These are phyloP conservation scores for Mortierella sp. DNA, from an alignment of 371 early-diverging fungal species.

Conservation along the genomic window DNA sequence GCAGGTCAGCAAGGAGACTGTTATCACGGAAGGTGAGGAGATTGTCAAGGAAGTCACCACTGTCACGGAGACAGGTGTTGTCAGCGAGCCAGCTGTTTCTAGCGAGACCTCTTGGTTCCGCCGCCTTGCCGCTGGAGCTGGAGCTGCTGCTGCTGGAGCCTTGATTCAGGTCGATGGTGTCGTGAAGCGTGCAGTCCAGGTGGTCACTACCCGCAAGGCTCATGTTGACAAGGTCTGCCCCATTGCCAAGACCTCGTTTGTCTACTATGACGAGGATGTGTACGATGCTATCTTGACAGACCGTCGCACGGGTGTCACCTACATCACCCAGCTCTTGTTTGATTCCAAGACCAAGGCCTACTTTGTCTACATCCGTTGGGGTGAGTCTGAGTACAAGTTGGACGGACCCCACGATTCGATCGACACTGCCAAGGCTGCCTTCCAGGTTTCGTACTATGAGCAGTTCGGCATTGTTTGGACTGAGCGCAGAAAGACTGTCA, in stretches of 20 bases:
- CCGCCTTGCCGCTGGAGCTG: conserved; percentile 3
- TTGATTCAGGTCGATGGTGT: conserved; percentile 16
- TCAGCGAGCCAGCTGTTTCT: conserved; percentile 15
- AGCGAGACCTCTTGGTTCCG: conserved; percentile 30
- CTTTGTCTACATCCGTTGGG: conserved; percentile 6
- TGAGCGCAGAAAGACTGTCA: conserved; percentile 13
- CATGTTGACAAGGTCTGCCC: conserved; percentile 20
- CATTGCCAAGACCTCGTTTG: conserved; percentile 18
- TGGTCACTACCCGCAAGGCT: conserved; percentile 27
- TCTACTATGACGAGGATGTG: conserved; percentile 27
- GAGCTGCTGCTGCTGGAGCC: background rate
- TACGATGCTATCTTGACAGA: conserved; percentile 15
- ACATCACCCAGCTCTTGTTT: conserved; percentile 5
- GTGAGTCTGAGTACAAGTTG: conserved; percentile 15
- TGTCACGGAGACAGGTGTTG: conserved; percentile 6
- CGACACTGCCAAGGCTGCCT: conserved; percentile 18
- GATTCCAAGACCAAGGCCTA: background rate
- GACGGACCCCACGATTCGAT: conserved; percentile 17
- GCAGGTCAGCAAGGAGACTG: background rate
- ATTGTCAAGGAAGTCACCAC: conserved; percentile 3
- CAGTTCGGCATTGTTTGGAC: conserved; percentile 9
- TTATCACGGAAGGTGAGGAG: conserved; percentile 3
- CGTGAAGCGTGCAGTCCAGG: conserved; percentile 32
- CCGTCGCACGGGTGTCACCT: conserved; percentile 12
- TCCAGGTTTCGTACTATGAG: conserved; percentile 15